These are phyloP conservation scores for Monilinia vaccinii-corymbosi DNA, from an alignment of 2,329 filamentous ascomycete species.

Conservation along the genomic window DNA sequence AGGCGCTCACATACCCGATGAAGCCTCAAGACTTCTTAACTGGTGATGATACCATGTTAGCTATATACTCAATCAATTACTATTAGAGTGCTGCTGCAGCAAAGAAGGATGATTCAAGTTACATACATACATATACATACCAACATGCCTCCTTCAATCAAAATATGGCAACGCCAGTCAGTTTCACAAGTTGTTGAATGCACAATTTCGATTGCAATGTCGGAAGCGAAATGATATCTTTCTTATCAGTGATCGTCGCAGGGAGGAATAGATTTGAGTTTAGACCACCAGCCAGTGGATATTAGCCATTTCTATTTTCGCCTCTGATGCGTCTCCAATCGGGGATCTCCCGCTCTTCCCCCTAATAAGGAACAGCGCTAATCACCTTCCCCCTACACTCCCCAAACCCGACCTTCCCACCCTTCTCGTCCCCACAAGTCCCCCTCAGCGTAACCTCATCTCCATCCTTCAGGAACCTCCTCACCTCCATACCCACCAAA, in stretches of 20 bases:
- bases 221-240: too few species aligned
- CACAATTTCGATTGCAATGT: too few species aligned
- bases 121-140: too few species aligned
- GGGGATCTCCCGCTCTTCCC: background rate
- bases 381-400: conserved; percentile 57
- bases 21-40: background rate
- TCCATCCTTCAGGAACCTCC: conserved; percentile 65
- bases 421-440: conserved; percentile 51
- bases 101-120: too few species aligned
- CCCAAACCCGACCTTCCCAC: conserved; percentile 65
- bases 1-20: background rate
- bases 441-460: conserved; percentile 61
- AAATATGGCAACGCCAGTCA: too few species aligned
- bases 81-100: background rate
- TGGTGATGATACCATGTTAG: background rate
- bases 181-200: too few species aligned
- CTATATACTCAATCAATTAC: accelerated
- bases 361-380: conserved; percentile 17
- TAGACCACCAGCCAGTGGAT: too few species aligned
- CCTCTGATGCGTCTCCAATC: background rate
- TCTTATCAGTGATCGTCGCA: too few species aligned
- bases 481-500: conserved; percentile 54
- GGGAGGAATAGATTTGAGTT: too few species aligned
- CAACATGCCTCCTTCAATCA: too few species aligned
- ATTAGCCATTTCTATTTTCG: too few species aligned